Base-by-base conservation (phyloP, 2,329 filamentous ascomycete genomes). In the Verticillium klebahnii region DNA sequence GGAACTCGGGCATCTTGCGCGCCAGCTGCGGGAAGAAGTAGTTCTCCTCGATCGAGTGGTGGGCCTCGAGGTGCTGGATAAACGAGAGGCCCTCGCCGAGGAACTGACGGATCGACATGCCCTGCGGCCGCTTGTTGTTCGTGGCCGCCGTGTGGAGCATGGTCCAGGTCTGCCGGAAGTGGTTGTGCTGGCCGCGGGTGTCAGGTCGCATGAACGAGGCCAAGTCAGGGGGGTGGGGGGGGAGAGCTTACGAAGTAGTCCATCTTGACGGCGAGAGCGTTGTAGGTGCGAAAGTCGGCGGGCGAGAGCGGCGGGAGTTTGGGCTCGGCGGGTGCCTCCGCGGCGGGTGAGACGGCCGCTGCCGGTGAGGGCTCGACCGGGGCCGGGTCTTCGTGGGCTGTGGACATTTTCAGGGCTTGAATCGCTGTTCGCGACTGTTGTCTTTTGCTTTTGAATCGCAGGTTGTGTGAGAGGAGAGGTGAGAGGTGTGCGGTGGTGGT, bases 31-130 rank as follows among this genome's bases (percentile, higher is more conserved):
- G 93, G 74, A 96, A 97, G 50, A 97, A 81, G 72, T 92, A 85
- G 34, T 80, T 77, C 75, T 97, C 93, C 74, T 97, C 93, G 69
- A 96, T 94, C 62, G 78, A 79, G 78, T 97, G 93, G 77, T 97
- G 93, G 62, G 85, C 76, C 11, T 85, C 83, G n/a, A 97, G 85
- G 62, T 89, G 84, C 17, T 82, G 80, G 67, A 85, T 83, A 72
- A 97, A 92, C 57, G 86, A 78, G n/a, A 91, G 79, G 36, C 89
- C 91, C 31, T 82, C 78, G 67, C 80, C 73, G 67, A 96, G 77
- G 74, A 95, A 92, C 66, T 89, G 82, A 32, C 83, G 82, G 15
- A 92, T 82, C 0, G 88, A 86, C 78, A 92, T 85, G 66, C 82
- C 81, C 3, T 77, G 70, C 0, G 90, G 88, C 0, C 89, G 86